Conservation (phyloP, 805 yeast species). For the Saturnispora diversa region DNA sequence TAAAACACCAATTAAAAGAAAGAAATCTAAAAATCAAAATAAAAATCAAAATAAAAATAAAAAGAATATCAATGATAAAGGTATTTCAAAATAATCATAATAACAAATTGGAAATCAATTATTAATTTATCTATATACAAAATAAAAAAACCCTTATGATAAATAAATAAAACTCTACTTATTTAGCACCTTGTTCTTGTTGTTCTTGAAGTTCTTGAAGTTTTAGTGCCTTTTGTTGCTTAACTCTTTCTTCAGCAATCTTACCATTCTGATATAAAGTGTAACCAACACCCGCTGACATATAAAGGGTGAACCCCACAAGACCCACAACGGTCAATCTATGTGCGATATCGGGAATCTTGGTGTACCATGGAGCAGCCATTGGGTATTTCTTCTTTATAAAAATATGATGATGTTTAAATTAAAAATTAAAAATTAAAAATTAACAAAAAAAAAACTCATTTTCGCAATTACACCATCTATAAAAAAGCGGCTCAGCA, state of each 20-base stretch:
- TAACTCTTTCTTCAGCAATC: slow-evolving; percentile 39
- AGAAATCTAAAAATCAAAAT: slow-evolving; percentile 15
- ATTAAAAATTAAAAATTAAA: background rate
- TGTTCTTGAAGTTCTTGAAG: slow-evolving; percentile 20
- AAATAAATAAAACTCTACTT: too few relatives aligned
- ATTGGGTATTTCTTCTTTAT: slow-evolving; percentile 2
- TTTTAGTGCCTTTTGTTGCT: slow-evolving; percentile 23
- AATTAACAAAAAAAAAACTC: background rate
- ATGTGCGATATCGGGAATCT: slow-evolving; percentile 62
- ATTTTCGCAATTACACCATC: background rate
- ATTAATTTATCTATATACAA: too few relatives aligned
- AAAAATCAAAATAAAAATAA: background rate
- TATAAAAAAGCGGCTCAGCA: slow-evolving; percentile 1
- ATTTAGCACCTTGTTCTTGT: background rate
- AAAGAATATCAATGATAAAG: too few relatives aligned
- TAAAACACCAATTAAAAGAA: slow-evolving; percentile 21
- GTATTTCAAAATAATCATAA: too few relatives aligned
- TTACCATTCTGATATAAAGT: slow-evolving; percentile 47
- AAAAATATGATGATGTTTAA: background rate
- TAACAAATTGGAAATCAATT: too few relatives aligned
- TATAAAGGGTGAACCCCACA: slow-evolving; percentile 44
- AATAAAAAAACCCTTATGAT: background rate
- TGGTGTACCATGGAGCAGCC: slow-evolving; percentile 60
- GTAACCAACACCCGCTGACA: slow-evolving; percentile 44
- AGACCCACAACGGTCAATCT: slow-evolving; percentile 63